Base-by-base conservation (phyloP, 805 yeast species). In the Candida qinlingensis region DNA sequence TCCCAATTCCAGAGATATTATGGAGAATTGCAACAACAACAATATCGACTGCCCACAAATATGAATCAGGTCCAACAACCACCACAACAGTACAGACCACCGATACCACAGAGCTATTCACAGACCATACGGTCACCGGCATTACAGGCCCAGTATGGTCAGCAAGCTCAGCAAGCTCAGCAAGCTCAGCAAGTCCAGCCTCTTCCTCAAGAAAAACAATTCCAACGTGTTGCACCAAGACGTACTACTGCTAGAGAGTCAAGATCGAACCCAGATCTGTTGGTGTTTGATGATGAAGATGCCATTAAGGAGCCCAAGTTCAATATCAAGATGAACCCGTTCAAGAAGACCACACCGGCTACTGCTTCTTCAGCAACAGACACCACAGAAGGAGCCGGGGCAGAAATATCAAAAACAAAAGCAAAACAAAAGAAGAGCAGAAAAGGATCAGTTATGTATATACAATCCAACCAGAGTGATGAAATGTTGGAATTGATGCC, bases 401-500 rank as follows among this genome's bases (percentile, higher is more conserved):
- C 34, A 8, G 34, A 31, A 8, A 31, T 2, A 31, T 11, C 34
- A 8, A 31, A 31, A 3, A 31, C 34, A 8, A 31, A 31, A 11
- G 11, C 34, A 8, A 31, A 31, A 11, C 11, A 2, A 8, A 31
- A 11, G 11, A 31, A 11, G 11, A 11, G 34, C 34, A 31, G 34
- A 31, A 31, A 31, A 11, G 34, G 3, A 11, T 31, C 34, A 8
- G 34, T 41, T 8, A 31, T 48, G 4, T 59, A 59, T 37, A 39
- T 35, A 4, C 58, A 55, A 34, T 30, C 40, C 5, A 50, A 50
- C 29, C 51, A 42, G 3, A 51, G 58, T 42, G 63, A 52, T 30
- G 64, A 60, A 44, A 41, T 44, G 6, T 31, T 60, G 36, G 59
- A 50, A 27, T 34, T 60, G 33, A 59, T 58, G 62, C 64, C 64